These are phyloP conservation scores for Xylaria sp. DNA, from an alignment of 2,329 filamentous ascomycete species.

Conservation along the genomic window DNA sequence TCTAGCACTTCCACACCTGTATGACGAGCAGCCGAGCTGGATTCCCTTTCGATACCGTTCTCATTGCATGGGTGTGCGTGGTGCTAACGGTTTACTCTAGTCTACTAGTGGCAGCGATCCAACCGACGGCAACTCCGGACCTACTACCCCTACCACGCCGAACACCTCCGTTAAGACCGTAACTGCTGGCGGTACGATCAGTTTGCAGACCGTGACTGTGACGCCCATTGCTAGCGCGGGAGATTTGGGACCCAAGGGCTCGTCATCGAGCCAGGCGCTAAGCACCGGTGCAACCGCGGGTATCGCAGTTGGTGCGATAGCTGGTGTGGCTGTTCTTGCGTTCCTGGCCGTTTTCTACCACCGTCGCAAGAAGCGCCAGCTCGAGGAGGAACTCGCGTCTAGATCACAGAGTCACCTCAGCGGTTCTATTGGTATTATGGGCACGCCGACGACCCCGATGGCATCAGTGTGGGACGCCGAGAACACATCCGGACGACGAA, in stretches of 20 bases:
- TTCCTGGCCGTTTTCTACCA: slow-evolving; percentile 38
- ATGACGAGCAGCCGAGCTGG: slow-evolving; percentile 28
- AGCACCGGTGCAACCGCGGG: slow-evolving; percentile 26
- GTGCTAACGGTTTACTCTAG: slow-evolving; percentile 8
- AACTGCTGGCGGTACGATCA: slow-evolving; percentile 48
- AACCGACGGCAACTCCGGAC: slow-evolving; percentile 7
- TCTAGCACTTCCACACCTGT: slow-evolving; percentile 22
- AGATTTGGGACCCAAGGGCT: slow-evolving; percentile 4
- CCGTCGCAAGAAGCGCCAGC: slow-evolving; percentile 40
- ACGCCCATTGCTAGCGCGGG: slow-evolving; percentile 36
- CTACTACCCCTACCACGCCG: slow-evolving; percentile 29
- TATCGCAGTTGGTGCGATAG: slow-evolving; percentile 30
- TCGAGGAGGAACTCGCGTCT: slow-evolving; percentile 39
- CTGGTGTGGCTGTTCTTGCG: slow-evolving; percentile 22
- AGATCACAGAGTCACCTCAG: slow-evolving; percentile 45
- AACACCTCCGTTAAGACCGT: slow-evolving; percentile 45
- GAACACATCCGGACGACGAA: slow-evolving; percentile 42
- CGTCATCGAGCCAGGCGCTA: slow-evolving; percentile 21
- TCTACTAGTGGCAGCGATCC: slow-evolving; percentile 12
- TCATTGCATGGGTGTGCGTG: background rate
- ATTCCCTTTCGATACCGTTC: slow-evolving; percentile 5
- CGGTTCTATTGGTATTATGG: slow-evolving; percentile 46
- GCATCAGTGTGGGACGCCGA: slow-evolving; percentile 36
- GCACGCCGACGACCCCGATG: slow-evolving; percentile 42
- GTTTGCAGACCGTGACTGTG: slow-evolving; percentile 46